Conservation (phyloP, 169 alveolate genomes). For the Ichthyophthirius multifiliis region DNA sequence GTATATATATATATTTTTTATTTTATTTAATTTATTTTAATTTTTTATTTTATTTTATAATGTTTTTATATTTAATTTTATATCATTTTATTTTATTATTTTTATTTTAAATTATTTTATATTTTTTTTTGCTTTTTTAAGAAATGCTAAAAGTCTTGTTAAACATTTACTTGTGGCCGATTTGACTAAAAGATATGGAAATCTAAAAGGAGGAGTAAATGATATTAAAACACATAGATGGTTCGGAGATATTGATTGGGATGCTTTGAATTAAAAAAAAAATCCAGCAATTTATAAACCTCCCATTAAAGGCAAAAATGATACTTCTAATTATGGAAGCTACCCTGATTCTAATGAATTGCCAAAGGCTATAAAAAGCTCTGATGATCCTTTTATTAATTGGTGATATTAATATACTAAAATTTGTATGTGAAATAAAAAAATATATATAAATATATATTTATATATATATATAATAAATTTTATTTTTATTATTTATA, state of each 20-base stretch:
- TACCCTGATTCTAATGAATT: constrained; percentile 69
- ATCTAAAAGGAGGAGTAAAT: constrained; percentile 80
- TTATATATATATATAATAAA: no score
- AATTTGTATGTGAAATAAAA: no score
- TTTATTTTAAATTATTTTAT: no score
- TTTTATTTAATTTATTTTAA: background rate
- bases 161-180: constrained; percentile 88
- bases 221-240: constrained; percentile 88
- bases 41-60: no score
- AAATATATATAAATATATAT: no score
- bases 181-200: constrained; percentile 89
- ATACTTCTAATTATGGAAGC: constrained; percentile 55
- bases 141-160: constrained; percentile 85
- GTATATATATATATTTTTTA: background rate
- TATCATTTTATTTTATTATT: background rate
- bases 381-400: constrained; percentile 77
- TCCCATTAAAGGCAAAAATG: constrained; percentile 54
- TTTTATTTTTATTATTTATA: no score
- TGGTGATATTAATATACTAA: no score
- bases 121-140: no score
- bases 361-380: constrained; percentile 56
- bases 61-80: background rate
- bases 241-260: constrained; percentile 79
- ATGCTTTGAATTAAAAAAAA: constrained; percentile 40
- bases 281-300: constrained; percentile 65